A percentile compares a stretch with the other conserved stretches of the same genome.
phyloP scores from a whole-genome alignment of 2,329 filamentous ascomycete species.

The Talaromyces sp. region DNA sequence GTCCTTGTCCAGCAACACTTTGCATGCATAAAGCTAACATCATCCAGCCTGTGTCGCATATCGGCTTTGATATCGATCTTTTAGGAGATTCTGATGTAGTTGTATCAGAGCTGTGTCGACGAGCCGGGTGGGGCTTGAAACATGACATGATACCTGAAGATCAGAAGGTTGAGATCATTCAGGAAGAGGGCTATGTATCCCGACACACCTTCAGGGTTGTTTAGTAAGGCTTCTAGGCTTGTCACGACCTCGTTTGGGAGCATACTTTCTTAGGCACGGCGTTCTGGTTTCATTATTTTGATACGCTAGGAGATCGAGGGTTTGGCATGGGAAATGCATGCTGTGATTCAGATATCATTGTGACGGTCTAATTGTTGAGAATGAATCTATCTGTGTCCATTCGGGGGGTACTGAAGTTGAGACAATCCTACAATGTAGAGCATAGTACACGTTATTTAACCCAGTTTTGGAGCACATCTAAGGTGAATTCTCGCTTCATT shows the following conservation, averaged over 20 bases:
- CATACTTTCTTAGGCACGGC: conserved; percentile 23
- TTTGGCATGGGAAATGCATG: neutral
- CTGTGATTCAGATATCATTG: neutral
- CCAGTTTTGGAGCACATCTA: too few species aligned
- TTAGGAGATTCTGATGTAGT: conserved; percentile 93
- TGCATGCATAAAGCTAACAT: conserved; percentile 16
- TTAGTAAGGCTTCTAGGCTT: conserved; percentile 37
- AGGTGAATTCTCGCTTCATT: too few species aligned
- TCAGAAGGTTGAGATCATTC: conserved; percentile 57
- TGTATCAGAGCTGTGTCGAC: conserved; percentile 77
- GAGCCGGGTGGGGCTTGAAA: conserved; percentile 72
- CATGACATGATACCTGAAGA: conserved; percentile 78
- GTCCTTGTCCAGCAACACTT: conserved; percentile 22
- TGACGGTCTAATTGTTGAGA: neutral
- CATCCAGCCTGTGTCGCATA: conserved; percentile 68
- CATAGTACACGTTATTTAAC: too few species aligned
- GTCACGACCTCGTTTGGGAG: conserved; percentile 18
- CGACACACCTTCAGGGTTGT: conserved; percentile 42
- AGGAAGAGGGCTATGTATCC: conserved; percentile 48
- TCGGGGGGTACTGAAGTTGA: neutral
- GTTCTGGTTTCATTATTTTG: conserved; percentile 21
- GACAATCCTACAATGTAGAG: too few species aligned
- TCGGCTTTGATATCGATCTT: conserved; percentile 94
- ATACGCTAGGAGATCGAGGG: neutral
- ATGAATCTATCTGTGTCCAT: neutral